Base-by-base conservation (phyloP, 1,284 basidiomycete species). In the Ganoderma leucocontextum region DNA sequence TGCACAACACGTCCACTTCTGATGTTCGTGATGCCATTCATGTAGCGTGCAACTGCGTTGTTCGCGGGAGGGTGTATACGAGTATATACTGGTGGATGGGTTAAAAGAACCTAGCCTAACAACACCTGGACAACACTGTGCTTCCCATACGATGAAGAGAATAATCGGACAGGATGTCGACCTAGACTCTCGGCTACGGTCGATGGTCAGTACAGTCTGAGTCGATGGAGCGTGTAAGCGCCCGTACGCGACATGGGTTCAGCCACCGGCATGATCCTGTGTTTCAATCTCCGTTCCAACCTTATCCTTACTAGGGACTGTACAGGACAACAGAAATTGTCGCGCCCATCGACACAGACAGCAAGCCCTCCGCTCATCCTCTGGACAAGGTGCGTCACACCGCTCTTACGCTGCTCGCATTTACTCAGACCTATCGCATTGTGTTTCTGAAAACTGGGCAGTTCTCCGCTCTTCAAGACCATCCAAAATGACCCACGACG, bases 401-500 rank as follows among this genome's bases (percentile, higher is more conserved):
- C 59, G 17, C 22, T 29, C 38, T 29, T 60, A n/a, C 13, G 29
- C 47, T 42, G 15, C 42, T 33, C 22, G 52, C 13, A 35, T 19
- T 22, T 22, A 41, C 22, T 57, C 63, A 29, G 58, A 36, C 55
- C 63, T n/a, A 63, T 41, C n/a, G 2, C 7, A 25, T 12, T n/a
- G 17, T 25, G 2, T 33, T 39, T 25, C 10, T 29, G 7, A 19
- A 19, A 35, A 44, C 4, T 22, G 7, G 35, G 38, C 35, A 73
- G 69, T 53, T 68, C 63, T 52, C 60, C 64, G 33, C 59, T 60
- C 70, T 66, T 75, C 75, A 76, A 76, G 70, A 72, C 62, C 62
- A 64, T 71, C 49, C 63, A 91, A 88, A 87, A 94, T 94, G 93
- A 95, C 94, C 75, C 94, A 95, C 92, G 92, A 94, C 87, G 91